phyloP scores from a whole-genome alignment of 164 flowering plant genomes.

The Nelumbo lutea region DNA sequence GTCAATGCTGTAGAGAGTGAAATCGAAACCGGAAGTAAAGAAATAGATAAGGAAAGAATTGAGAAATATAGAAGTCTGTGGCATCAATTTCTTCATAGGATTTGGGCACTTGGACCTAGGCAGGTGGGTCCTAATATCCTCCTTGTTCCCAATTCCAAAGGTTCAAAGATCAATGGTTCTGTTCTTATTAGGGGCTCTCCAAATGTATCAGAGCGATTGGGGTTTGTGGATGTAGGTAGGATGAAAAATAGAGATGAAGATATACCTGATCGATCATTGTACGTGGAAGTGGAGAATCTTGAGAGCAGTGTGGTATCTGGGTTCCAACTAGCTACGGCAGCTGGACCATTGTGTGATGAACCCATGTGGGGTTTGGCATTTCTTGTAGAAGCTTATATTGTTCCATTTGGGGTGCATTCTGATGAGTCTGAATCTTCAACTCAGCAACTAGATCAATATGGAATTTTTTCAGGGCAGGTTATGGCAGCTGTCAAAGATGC shows the following conservation, averaged over 20 bases:
- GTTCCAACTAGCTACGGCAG: constrained; percentile 80
- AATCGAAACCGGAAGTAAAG: constrained; percentile 24
- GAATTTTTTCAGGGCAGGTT: constrained; percentile 72
- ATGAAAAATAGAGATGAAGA: constrained; percentile 2
- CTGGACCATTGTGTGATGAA: constrained; percentile 92
- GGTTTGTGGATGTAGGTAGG: constrained; percentile 32
- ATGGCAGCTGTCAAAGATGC: constrained; percentile 86
- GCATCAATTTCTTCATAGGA: constrained; percentile 56
- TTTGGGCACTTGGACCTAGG: constrained; percentile 90
- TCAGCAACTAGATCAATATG: constrained; percentile 52
- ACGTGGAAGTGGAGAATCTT: constrained; percentile 52
- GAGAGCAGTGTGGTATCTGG: constrained; percentile 78
- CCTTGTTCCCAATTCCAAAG: constrained; percentile 47
- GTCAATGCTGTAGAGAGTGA: constrained; percentile 63
- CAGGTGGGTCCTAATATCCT: constrained; percentile 86
- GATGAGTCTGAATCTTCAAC: constrained; percentile 32
- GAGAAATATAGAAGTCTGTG: constrained; percentile 60
- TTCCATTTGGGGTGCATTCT: constrained; percentile 27
- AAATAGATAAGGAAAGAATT: constrained; percentile 45
- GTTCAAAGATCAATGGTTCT: constrained; percentile 18
- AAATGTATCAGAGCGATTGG: constrained; percentile 62
- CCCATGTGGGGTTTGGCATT: constrained; percentile 94
- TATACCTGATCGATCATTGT: constrained; percentile 15
- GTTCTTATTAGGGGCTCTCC: constrained; percentile 51
- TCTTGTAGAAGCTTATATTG: constrained; percentile 54